Evolutionary conservation across 192 early-diverging fungal genomes (phyloP), one percentile per base, ranked within the genome.

Genomic region (Backusella morwellensis): DNA sequence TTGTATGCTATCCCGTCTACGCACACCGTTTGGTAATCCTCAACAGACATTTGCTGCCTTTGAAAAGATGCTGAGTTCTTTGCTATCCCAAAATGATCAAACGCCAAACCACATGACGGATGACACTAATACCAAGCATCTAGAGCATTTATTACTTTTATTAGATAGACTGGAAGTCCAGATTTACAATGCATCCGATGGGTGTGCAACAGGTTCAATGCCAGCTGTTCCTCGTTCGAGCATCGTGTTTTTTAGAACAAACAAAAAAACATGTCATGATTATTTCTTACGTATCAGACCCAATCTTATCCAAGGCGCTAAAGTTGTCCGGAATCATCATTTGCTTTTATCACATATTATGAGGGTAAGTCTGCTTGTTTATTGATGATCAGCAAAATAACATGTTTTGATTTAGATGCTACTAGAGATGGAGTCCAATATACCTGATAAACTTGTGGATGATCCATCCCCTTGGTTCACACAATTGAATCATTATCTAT

Each of bases 111-210:
- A 38, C 67, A 36, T 4, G 1, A 21, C 1, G 1, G 35, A 35
- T 19, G 52, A 12, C 26, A 59, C 44, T 15, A 56, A 70, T 15
- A 26, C 73, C 47, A 71, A 74, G 17, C 80, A 74, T n/a, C 56
- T 90, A 32, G 68, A 82, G 6, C 81, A 90, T 36, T 76, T 91
- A 19, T 41, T 95, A 1, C 63, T 72, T 1, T 81, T 95, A 7
- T 72, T 95, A n/a, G 92, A 94, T 80, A 70, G 90, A 38, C 80
- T 96, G 17, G 94, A 96, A 77, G 75, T 93, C 0, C 93, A 95
- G 81, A 84, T 91, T n/a, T 83, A 86, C 26, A 90, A 91, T 80
- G 90, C 93, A 5, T 71, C 84, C 0, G 82, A 85, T 35, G 94
- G 93, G 9, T 86, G 87, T 21, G 84, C 86, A 0, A 82, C 85